These are phyloP conservation scores for Trametes versicolor DNA, from an alignment of 1,284 basidiomycete species.

Conservation along the genomic window DNA sequence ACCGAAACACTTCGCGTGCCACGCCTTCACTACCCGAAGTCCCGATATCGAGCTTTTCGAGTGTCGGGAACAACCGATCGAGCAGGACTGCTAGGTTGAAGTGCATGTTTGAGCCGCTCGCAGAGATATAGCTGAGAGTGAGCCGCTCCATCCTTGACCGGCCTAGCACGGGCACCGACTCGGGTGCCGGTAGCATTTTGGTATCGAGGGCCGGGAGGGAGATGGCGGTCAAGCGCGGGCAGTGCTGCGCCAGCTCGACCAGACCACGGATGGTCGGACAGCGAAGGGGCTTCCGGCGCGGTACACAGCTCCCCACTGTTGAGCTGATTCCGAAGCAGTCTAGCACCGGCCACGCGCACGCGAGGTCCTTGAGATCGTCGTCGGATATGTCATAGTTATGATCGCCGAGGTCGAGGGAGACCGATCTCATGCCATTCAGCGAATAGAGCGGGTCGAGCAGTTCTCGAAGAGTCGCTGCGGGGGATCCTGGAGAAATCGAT, in stretches of 20 bases:
- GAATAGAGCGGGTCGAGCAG: background rate
- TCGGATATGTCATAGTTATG: background rate
- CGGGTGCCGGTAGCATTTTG: too few species aligned
- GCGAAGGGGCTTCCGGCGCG: too few species aligned
- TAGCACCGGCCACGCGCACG: background rate
- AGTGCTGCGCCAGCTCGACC: too few species aligned
- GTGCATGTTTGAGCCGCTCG: background rate
- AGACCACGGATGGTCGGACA: background rate
- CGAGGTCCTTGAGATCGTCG: background rate
- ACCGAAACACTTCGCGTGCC: background rate
- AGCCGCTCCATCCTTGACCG: background rate
- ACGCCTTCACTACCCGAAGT: background rate
- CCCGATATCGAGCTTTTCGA: background rate
- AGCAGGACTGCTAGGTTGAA: background rate
- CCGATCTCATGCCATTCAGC: background rate
- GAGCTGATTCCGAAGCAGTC: too few species aligned
- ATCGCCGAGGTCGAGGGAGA: background rate
- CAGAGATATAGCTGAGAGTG: background rate
- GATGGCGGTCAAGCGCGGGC: too few species aligned
- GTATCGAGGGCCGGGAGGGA: too few species aligned
- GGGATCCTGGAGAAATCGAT: background rate
- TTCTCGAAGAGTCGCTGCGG: background rate
- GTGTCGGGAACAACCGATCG: background rate
- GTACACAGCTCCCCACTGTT: too few species aligned
- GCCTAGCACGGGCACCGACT: background rate